Conservation (phyloP, 352 stramenopile species). For the Globisporangium takayamanum region DNA sequence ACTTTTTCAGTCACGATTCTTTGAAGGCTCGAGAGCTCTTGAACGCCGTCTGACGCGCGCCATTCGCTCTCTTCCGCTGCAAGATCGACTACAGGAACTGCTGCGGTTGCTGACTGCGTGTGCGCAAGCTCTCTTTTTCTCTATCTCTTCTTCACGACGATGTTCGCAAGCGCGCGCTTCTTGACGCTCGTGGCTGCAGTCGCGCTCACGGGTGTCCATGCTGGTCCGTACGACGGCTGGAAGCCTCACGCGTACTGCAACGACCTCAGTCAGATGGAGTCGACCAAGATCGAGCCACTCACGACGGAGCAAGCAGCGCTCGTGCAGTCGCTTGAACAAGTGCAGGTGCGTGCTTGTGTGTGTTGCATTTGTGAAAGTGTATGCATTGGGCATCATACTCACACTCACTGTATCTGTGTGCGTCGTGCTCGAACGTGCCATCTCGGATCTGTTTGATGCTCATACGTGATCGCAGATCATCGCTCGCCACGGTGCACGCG, state of each 20-base stretch:
- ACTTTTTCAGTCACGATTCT: not conserved
- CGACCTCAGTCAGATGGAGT: slow-evolving; percentile 50
- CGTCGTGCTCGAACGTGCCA: not conserved
- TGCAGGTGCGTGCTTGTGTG: slow-evolving; percentile 34
- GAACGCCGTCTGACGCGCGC: not conserved
- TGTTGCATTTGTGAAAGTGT: not conserved
- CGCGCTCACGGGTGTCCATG: slow-evolving; percentile 10
- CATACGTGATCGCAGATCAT: slow-evolving; percentile 30
- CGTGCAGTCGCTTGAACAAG: slow-evolving; percentile 75
- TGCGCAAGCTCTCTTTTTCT: not conserved
- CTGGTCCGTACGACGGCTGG: slow-evolving; percentile 65
- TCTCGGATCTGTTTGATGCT: too few species aligned
- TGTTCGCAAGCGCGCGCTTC: slow-evolving; percentile 15
- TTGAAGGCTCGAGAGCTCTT: not conserved
- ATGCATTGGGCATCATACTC: not conserved
- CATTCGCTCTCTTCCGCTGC: slow-evolving; percentile 2
- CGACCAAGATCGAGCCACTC: slow-evolving; percentile 50
- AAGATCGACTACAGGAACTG: not conserved
- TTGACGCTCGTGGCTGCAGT: slow-evolving; percentile 17
- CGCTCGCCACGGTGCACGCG: slow-evolving; percentile 67
- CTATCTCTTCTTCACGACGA: not conserved
- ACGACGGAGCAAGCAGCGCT: slow-evolving; percentile 39
- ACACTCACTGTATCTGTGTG: not conserved
- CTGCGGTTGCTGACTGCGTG: not conserved
- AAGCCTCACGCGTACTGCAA: slow-evolving; percentile 81